Percentiles rank a stretch among this genome's conserved stretches.
Evolutionary conservation across 2,329 filamentous ascomycete species (phyloP).

Genomic region (Madurella fahalii): DNA sequence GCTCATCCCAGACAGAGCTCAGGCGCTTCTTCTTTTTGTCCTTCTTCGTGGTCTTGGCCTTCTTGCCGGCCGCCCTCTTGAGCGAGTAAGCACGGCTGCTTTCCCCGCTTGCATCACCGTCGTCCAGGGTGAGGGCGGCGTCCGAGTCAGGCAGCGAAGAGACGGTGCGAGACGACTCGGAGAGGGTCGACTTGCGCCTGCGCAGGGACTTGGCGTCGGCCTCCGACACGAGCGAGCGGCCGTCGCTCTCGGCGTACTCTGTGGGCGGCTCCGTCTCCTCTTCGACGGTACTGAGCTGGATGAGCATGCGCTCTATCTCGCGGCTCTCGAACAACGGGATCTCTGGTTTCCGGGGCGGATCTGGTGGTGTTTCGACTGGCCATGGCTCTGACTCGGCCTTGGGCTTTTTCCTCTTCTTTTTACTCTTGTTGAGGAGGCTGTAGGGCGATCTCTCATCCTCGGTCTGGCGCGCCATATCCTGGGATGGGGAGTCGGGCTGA

Average conservation of each 20-base stretch:
- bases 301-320: slow-evolving; percentile 11
- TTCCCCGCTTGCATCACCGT: slow-evolving; percentile 2
- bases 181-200: slow-evolving; percentile 9
- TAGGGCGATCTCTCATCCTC: slow-evolving; percentile 14
- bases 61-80: slow-evolving; percentile 24
- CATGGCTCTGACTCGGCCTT: slow-evolving; percentile 17
- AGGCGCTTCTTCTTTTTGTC: slow-evolving; percentile 15
- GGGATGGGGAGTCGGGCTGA: neutral
- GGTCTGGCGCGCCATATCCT: slow-evolving; percentile 8
- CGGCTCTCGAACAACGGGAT: slow-evolving; percentile 12
- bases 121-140: neutral
- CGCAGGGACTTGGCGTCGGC: slow-evolving; percentile 2
- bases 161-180: slow-evolving; percentile 8
- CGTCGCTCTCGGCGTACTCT: slow-evolving; percentile 14
- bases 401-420: slow-evolving; percentile 17
- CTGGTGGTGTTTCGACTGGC: slow-evolving; percentile 7
- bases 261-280: slow-evolving; percentile 18
- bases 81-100: slow-evolving; percentile 8
- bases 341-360: neutral
- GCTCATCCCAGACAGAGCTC: slow-evolving; percentile 6
- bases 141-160: slow-evolving; percentile 6
- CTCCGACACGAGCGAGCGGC: slow-evolving; percentile 8
- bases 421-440: slow-evolving; percentile 19
- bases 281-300: slow-evolving; percentile 20
- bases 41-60: slow-evolving; percentile 15